Evolutionary conservation across 257 asterid species (phyloP).

Genomic region (Rehmannia glutinosa): DNA sequence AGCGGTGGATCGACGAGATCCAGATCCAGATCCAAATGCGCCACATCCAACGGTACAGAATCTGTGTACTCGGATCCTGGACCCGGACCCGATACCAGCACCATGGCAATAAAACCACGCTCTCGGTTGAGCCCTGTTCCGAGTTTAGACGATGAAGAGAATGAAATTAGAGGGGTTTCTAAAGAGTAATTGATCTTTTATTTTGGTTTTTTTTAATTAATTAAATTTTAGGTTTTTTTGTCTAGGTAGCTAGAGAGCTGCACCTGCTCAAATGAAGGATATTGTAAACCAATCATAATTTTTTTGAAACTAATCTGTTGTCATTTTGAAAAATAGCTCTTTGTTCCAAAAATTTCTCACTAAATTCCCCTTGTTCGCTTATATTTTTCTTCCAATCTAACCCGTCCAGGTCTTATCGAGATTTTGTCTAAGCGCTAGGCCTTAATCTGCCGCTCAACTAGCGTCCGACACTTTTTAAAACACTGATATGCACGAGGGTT

Average conservation of each 20-base stretch:
- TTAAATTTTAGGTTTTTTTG: background rate
- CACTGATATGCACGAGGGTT: too few species aligned
- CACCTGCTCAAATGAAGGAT: background rate
- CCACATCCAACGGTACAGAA: slow-evolving; percentile 16
- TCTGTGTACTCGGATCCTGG: slow-evolving; percentile 13
- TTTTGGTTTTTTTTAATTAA: background rate
- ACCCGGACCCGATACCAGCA: slow-evolving; percentile 11
- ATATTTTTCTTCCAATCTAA: too few species aligned
- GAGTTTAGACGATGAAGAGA: slow-evolving; percentile 19
- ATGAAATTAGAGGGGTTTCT: slow-evolving; percentile 27
- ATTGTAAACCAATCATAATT: too few species aligned
- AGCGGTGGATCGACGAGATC: slow-evolving; percentile 22
- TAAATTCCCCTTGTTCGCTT: too few species aligned
- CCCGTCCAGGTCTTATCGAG: too few species aligned
- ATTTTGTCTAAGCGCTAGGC: too few species aligned
- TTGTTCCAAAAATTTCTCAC: too few species aligned
- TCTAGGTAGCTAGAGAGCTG: slow-evolving; percentile 7
- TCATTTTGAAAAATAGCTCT: too few species aligned
- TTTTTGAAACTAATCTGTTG: too few species aligned
- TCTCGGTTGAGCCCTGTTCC: slow-evolving; percentile 12
- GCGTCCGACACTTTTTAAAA: too few species aligned
- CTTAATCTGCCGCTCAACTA: too few species aligned
- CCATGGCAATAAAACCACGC: background rate
- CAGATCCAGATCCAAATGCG: slow-evolving; percentile 23
- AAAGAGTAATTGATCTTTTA: background rate